These are phyloP conservation scores for Plantago ovata DNA, from an alignment of 257 asterid genomes.

Conservation along the genomic window DNA sequence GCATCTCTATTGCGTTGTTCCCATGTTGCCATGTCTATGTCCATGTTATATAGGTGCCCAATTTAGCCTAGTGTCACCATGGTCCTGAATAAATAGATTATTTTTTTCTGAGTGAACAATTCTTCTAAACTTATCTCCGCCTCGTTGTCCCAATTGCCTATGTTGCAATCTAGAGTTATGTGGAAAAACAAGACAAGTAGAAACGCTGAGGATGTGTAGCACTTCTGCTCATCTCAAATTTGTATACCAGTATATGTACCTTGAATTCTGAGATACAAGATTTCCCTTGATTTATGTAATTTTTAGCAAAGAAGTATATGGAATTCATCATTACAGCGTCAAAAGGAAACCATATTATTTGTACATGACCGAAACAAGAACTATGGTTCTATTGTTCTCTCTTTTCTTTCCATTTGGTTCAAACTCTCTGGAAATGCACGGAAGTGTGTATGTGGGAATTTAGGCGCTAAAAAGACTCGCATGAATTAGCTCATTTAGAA, in stretches of 20 bases:
- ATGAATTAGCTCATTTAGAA: constrained; percentile 13
- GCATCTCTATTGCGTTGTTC: no score
- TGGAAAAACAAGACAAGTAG: no score
- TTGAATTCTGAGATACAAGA: not conserved
- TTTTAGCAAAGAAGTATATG: not conserved
- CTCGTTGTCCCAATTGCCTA: no score
- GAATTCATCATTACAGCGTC: not conserved
- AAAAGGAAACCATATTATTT: not conserved
- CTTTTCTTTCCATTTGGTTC: constrained; percentile 17
- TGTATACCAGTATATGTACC: not conserved
- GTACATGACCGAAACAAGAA: not conserved
- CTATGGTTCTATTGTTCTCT: not conserved
- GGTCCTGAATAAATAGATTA: no score
- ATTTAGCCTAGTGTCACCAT: no score
- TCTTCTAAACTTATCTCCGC: no score
- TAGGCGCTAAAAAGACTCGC: constrained; percentile 2
- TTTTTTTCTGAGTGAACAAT: no score
- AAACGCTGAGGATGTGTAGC: no score
- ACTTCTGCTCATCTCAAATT: no score
- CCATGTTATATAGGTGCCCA: no score
- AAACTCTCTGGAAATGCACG: constrained; percentile 3
- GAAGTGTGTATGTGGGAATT: not conserved
- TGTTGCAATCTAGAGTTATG: no score
- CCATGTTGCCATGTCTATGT: no score
- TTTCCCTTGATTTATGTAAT: not conserved